Conservation (phyloP, 441 rosid genomes). For the Gossypium schwendimanii region DNA sequence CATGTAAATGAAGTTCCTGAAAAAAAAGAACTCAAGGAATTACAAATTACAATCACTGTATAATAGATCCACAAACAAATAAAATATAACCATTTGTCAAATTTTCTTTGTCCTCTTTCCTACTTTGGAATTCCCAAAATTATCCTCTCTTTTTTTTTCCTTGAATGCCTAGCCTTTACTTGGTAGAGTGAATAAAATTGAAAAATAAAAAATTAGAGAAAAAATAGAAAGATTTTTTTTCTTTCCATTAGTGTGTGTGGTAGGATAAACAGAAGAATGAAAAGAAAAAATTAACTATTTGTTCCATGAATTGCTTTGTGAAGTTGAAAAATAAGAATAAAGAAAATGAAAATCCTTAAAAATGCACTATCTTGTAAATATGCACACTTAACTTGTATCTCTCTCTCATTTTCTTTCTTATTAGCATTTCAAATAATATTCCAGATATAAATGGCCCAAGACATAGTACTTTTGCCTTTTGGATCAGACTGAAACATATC, state of each 20-base stretch:
- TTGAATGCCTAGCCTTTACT: background rate
- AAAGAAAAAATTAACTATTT: background rate
- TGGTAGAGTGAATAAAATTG: background rate
- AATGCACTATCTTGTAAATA: background rate
- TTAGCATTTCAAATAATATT: background rate
- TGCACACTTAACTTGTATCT: background rate
- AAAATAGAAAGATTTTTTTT: background rate
- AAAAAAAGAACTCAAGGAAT: slow-evolving; percentile 5
- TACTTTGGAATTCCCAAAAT: background rate
- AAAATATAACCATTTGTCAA: background rate
- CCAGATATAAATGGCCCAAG: background rate
- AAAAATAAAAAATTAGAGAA: background rate
- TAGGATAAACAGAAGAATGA: background rate
- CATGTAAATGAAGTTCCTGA: slow-evolving; percentile 94
- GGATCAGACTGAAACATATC: background rate
- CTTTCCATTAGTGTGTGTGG: background rate
- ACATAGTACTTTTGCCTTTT: background rate
- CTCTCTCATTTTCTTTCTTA: background rate
- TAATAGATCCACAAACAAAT: slow-evolving; percentile 3
- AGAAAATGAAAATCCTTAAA: background rate
- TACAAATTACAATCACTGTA: background rate
- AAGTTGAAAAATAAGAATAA: background rate
- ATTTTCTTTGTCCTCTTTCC: background rate
- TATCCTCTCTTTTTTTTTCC: no score
- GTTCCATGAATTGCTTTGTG: background rate